phyloP scores from a whole-genome alignment of 345 rosid species.

The Carallia brachiata region DNA sequence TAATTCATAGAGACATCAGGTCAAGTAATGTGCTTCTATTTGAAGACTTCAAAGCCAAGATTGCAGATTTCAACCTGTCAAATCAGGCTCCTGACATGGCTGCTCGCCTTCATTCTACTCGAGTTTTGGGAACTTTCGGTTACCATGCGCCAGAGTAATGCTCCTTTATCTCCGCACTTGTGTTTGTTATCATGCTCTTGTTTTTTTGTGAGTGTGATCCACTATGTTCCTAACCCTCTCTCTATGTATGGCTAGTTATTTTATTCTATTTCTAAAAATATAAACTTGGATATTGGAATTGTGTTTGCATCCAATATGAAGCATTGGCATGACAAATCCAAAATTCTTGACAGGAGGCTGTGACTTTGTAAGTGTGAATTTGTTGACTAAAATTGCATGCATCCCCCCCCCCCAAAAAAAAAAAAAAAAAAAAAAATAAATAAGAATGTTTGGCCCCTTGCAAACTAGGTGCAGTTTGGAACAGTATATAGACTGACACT shows the following conservation, averaged over 20 bases:
- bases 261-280: neutral
- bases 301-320: neutral
- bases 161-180: slow-evolving; percentile 12
- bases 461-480: neutral
- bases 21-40: slow-evolving; percentile 96
- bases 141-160: slow-evolving; percentile 99
- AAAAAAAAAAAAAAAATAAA: too few species aligned
- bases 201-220: neutral
- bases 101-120: slow-evolving; percentile 98
- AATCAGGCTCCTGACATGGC: slow-evolving; percentile 99
- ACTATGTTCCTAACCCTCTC: too few species aligned
- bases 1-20: slow-evolving; percentile 92
- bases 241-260: too few species aligned
- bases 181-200: neutral
- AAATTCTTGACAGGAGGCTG: neutral
- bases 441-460: too few species aligned
- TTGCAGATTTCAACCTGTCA: slow-evolving; percentile 91
- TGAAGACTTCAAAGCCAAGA: slow-evolving; percentile 88
- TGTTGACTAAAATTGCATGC: too few species aligned
- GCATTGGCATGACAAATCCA: too few species aligned
- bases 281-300: neutral
- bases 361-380: neutral
- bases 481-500: neutral
- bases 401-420: too few species aligned
- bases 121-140: slow-evolving; percentile 98